Base-by-base conservation (phyloP, 225 moss, liverwort and hornwort species). In the Physcomitrellopsis africana region DNA sequence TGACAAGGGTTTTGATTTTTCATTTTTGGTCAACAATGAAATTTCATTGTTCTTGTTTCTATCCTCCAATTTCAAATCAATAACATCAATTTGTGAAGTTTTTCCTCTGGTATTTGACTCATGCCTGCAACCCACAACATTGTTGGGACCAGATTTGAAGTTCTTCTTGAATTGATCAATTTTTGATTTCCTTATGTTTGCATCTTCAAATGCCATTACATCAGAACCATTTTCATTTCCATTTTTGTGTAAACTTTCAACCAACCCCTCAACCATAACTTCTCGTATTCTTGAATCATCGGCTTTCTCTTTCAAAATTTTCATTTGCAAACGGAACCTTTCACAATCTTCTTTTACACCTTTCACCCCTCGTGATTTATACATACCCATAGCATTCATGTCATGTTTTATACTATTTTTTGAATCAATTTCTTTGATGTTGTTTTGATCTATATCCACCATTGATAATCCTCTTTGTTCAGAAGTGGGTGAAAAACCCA, bases 301-400 rank as follows among this genome's bases (percentile, higher is more conserved):
- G 1, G 92, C 92, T 72, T 85, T 89, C 49, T 87, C 83, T 77
- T 89, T 94, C 53, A 97, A 71, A 71, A 84, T 79, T 76, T 87
- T 91, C 89, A 97, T 91, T 74, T 97, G 88, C 37, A 86, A 73
- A 1, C 85, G 80, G 37, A 94, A 93, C 37, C 82, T 93, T 64
- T 89, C 87, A 76, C 93, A 94, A 37, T 97, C 91, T 74, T 94
- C 92, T 71, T 84, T 90, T 10, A 97, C 90, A 41, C 84, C 86
- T 16, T 85, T 70, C 15, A 89, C 77, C 47, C 90, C 81, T 72
- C 62, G 66, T 41, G 61, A 72, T 79, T 73, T 85, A 27, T 80
- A 85, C 1, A 83, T 79, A 42, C 85, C 85, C 60, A 78, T 76
- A 45, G 82, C 85, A 88, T 72, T 79, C 80, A 27, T 51, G 23